A percentile compares a stretch with the other conserved stretches of the same genome.
Evolutionary conservation across 23 red algal species (phyloP).

Genomic region (Gracilaria gracilis): DNA sequence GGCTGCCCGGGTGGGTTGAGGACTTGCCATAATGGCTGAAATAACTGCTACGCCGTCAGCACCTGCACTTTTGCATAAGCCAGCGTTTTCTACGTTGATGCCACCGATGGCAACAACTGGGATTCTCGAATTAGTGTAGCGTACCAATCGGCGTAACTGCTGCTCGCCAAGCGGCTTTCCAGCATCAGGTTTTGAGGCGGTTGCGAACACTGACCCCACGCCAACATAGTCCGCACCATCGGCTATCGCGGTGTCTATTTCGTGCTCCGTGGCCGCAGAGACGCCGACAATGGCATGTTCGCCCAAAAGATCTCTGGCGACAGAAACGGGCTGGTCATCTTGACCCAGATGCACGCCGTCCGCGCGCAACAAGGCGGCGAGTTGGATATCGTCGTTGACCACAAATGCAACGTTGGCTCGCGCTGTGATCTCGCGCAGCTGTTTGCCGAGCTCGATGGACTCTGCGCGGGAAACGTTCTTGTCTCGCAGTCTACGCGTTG

Average conservation of each 20-base stretch:
- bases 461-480: slow-evolving; percentile 46
- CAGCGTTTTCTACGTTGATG: slow-evolving; percentile 63
- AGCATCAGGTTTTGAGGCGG: slow-evolving; percentile 84
- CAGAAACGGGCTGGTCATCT: slow-evolving; percentile 74
- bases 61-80: slow-evolving; percentile 51
- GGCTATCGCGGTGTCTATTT: slow-evolving; percentile 60
- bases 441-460: slow-evolving; percentile 40
- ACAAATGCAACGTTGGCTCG: slow-evolving; percentile 64
- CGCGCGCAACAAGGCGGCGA: slow-evolving; percentile 76
- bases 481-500: slow-evolving; percentile 72
- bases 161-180: slow-evolving; percentile 79
- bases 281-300: slow-evolving; percentile 74
- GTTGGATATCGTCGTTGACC: slow-evolving; percentile 89
- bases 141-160: slow-evolving; percentile 55
- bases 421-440: slow-evolving; percentile 47
- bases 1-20: slow-evolving; percentile 48
- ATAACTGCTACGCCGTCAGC: slow-evolving; percentile 90
- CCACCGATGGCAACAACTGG: slow-evolving; percentile 97
- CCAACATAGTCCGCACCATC: slow-evolving; percentile 86
- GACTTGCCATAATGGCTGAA: slow-evolving; percentile 82
- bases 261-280: slow-evolving; percentile 75
- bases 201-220: slow-evolving; percentile 85
- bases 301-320: slow-evolving; percentile 56
- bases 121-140: slow-evolving; percentile 31
- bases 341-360: slow-evolving; percentile 99